phyloP scores from a whole-genome alignment of 768 basidiomycete species.

The Symmetrospora coprosmae region DNA sequence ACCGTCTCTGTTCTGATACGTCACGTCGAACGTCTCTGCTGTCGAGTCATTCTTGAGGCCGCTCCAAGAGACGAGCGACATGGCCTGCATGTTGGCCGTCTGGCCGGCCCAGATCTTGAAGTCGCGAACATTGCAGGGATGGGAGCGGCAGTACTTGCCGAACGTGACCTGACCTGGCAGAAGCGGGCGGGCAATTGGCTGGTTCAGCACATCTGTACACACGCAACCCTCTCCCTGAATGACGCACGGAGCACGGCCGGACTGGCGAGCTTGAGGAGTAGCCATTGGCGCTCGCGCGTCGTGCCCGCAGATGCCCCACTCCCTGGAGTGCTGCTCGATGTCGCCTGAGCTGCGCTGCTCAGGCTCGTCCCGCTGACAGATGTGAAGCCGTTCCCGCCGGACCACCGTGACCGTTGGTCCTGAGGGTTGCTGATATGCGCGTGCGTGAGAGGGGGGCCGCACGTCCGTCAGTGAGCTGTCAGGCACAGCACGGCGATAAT shows the following conservation, averaged over 20 bases:
- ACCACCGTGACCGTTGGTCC: constrained; percentile 20
- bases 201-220: neutral
- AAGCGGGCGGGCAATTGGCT: neutral
- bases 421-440: neutral
- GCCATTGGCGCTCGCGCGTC: constrained; percentile 13
- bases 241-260: constrained; percentile 13
- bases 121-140: constrained; percentile 30
- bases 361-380: no score
- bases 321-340: no score
- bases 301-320: neutral
- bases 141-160: constrained; percentile 20
- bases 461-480: neutral
- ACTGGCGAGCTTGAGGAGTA: constrained; percentile 17
- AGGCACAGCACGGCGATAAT: neutral
- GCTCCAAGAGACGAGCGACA: constrained; percentile 24
- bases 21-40: constrained; percentile 18
- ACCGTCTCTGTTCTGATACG: neutral
- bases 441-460: neutral
- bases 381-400: neutral
- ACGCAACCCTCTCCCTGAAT: neutral
- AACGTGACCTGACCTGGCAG: constrained; percentile 19
- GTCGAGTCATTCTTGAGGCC: constrained; percentile 27
- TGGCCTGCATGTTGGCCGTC: constrained; percentile 21
- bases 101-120: constrained; percentile 29
- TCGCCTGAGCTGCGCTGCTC: no score